Evolutionary conservation across 371 early-diverging fungal genomes (phyloP), one percentile per base, ranked within the genome.

Genomic region (Mucor mucedo): DNA sequence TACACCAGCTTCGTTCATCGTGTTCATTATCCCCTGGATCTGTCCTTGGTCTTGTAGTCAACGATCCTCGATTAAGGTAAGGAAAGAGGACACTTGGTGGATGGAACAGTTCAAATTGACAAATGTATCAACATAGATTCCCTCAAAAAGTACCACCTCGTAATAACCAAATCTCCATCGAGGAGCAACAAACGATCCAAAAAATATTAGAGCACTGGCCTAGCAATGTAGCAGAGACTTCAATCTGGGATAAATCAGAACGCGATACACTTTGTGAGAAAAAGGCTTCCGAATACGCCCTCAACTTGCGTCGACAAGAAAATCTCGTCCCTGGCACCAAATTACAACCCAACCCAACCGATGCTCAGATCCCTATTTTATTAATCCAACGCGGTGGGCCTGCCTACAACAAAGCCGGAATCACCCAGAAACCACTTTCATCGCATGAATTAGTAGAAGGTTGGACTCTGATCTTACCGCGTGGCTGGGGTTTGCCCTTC

Each of bases 391-490:
- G 94, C 14, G 88, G 86, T 1, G 70, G 40, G 2, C 33, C 65
- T 3, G 11, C 44, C 0, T 54, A 14, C 49, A 39, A 58, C n/a
- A 60, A 29, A 28, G 14, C 49, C 0, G 50, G 50, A 13, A 52
- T 52, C 4, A n/a, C 33, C 0, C 63, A 60, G 21, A 41, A 53
- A 5, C 45, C 62, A 2, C 21, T 64, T 11, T 32, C 35, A 8
- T 52, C 55, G 0, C 38, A 61, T 16, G 72, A 71, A 47, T 42
- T 65, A 1, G 49, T 48, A 11, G 74, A 82, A 54, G 97, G 97
- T 0, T 95, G 95, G 95, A 90, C 91, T 11, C 29, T 97, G 7
- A 72, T 96, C 33, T 62, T 94, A 4, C 95, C 96, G 11, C 72
- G 77, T n/a, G 93, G 91, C 0, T 95, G 89, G 85, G 95, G 87